Conservation (phyloP, 768 basidiomycete genomes). For the Trametes cinnabarina region DNA sequence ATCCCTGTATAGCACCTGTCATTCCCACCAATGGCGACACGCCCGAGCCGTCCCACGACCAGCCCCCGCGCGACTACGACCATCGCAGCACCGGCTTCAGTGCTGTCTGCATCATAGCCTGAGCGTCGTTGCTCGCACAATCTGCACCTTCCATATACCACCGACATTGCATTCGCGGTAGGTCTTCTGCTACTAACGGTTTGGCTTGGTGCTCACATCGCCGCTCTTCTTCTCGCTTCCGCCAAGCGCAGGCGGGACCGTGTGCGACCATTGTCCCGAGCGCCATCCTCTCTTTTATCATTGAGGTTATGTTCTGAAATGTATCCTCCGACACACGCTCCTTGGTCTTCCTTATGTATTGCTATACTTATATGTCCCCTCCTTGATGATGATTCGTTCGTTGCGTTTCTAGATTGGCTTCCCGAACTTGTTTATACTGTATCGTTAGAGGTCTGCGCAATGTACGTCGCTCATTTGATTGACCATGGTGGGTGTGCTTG, state of each 20-base stretch:
- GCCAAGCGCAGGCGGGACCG: not conserved
- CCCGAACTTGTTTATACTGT: not conserved
- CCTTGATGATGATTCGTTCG: not conserved
- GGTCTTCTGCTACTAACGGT: no score
- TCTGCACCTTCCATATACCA: not conserved
- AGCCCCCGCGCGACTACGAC: constrained; percentile 1
- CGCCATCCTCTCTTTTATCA: not conserved
- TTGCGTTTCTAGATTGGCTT: not conserved
- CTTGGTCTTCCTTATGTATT: not conserved
- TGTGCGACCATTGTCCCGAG: not conserved
- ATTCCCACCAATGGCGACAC: not conserved
- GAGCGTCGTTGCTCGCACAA: not conserved
- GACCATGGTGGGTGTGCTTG: no score
- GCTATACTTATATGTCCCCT: not conserved
- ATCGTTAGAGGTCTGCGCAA: not conserved
- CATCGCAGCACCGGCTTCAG: not conserved
- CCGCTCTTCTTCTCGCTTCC: no score
- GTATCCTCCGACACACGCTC: not conserved
- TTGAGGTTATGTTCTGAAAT: not conserved
- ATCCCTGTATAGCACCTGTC: not conserved
- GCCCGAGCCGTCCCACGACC: not conserved
- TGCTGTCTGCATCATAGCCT: not conserved
- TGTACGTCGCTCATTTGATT: not conserved
- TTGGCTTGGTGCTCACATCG: no score
- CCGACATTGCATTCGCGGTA: no score